Conservation (phyloP, 1,284 basidiomycete genomes). For the Meira nashicola region DNA sequence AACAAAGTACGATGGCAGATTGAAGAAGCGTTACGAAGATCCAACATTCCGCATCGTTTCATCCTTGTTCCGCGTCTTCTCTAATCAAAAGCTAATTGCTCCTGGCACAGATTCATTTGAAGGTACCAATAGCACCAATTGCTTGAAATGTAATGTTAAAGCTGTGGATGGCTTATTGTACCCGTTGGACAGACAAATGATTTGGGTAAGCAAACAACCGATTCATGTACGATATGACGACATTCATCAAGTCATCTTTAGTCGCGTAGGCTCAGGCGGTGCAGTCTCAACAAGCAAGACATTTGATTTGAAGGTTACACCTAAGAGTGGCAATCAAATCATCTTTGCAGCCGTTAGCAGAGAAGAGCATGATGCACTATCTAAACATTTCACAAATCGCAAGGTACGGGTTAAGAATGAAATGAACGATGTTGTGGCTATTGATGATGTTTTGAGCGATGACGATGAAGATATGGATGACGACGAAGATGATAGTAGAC, state of each 20-base stretch:
- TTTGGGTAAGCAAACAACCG: conserved; percentile 96
- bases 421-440: conserved; percentile 61
- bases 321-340: conserved; percentile 65
- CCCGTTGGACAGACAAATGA: conserved; percentile 93
- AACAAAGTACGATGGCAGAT: conserved; percentile 65
- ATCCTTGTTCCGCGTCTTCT: conserved; percentile 83
- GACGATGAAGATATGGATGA: conserved; percentile 63
- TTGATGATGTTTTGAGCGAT: conserved; percentile 61
- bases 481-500: conserved; percentile 56
- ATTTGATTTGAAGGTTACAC: conserved; percentile 87
- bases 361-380: conserved; percentile 85
- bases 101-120: conserved; percentile 46
- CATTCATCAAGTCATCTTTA: conserved; percentile 86
- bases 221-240: conserved; percentile 85
- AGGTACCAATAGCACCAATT: conserved; percentile 56
- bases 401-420: conserved; percentile 93
- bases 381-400: conserved; percentile 79
- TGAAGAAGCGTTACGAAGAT: conserved; percentile 85
- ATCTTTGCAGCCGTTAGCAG: conserved; percentile 86
- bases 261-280: conserved; percentile 70
- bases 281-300: conserved; percentile 83
- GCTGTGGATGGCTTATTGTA: conserved; percentile 95
- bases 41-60: conserved; percentile 95
- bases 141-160: conserved; percentile 92
- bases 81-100: conserved; percentile 81